A percentile compares a stretch with the other conserved stretches of the same genome.
Evolutionary conservation across 257 asterid genomes (phyloP).

Genomic region (Craterostigma plantagineum): DNA sequence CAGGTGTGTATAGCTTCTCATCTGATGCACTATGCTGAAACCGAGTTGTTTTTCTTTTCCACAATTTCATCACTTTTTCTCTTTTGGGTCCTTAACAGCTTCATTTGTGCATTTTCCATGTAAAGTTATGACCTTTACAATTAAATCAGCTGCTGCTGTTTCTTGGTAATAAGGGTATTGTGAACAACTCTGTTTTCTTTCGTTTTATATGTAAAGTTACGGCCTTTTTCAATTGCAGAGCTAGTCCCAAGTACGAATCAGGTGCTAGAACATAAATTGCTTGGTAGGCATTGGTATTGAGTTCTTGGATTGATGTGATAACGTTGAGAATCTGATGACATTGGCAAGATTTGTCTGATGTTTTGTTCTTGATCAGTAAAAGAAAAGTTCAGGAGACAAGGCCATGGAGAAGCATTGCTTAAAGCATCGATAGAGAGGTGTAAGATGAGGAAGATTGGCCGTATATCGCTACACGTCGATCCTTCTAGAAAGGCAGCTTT

Average conservation of each 20-base stretch:
- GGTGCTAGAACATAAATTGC: too few relatives aligned
- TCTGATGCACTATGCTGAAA: too few relatives aligned
- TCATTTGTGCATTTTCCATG: too few relatives aligned
- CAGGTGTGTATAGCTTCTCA: conserved; percentile 21
- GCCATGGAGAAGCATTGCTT: conserved; percentile 65
- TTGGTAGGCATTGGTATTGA: too few relatives aligned
- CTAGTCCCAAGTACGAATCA: too few relatives aligned
- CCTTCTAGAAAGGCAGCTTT: conserved; percentile 58
- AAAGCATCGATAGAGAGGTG: conserved; percentile 63
- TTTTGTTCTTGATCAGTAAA: conserved; percentile 29
- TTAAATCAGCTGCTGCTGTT: background rate
- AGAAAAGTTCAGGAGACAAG: conserved; percentile 48
- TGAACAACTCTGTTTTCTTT: background rate
- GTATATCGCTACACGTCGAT: conserved; percentile 75
- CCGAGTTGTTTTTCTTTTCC: background rate
- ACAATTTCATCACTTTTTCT: background rate
- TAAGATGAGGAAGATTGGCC: conserved; percentile 40
- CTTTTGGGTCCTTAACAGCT: background rate
- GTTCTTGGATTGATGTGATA: too few relatives aligned
- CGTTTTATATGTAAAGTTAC: too few relatives aligned
- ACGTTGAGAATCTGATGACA: too few relatives aligned
- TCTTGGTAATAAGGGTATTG: background rate
- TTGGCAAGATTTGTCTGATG: too few relatives aligned
- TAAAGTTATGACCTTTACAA: too few relatives aligned
- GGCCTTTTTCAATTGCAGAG: too few relatives aligned